Base-by-base conservation (phyloP, 2,329 filamentous ascomycete species). In the Fusarium fujikuroi region DNA sequence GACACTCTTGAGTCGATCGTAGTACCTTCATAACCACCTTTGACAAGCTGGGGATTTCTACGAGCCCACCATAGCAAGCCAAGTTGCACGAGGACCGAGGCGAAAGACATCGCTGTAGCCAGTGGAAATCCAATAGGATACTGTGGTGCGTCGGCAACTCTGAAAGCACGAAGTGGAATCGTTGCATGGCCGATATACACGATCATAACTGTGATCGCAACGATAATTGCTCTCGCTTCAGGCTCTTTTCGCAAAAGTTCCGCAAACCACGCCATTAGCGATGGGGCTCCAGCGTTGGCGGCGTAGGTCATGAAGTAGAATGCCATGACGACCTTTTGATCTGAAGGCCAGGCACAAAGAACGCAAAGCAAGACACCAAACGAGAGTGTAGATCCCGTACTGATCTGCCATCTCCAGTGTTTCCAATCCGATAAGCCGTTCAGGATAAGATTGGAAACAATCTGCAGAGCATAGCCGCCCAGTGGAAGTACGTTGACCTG, bases 371-470 rank as follows among this genome's bases (percentile, higher is more conserved):
- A 78, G 15, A 82, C 59, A 5, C 78, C 76, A 28, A 81, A 77
- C 12, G 75, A 72, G 1, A 75, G 71, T 0, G 78, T 77, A 2
- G 78, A 78, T 19, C 76, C 79, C 19, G 79, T 74, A 47, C 79
- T 80, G 32, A 83, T 77, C 64, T 83, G 82, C 82, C 82, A 83
- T 12, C 81, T 78, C 81, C 82, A 83, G 30, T 77, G 78, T 67
- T 82, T 83, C 78, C 78, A 79, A 61, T 83, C 82, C 1, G 81
- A 81, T 1, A 83, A 47, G 9, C 78, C 79, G 56, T 83, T 83
- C 18, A 83, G 69, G 2, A 76, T 76, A 18, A 83, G 68, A 28
- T 79, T 83, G 12, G 79, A 80, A 18, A 81, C 67, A 16, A 83
- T 83, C 60, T 81, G 79, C 30, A 81, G 60, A 2, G 79, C 79